A percentile compares a stretch with the other conserved stretches of the same genome.
These are phyloP conservation scores for Codiaeum variegatum DNA, from an alignment of 441 rosid species.

Conservation along the genomic window DNA sequence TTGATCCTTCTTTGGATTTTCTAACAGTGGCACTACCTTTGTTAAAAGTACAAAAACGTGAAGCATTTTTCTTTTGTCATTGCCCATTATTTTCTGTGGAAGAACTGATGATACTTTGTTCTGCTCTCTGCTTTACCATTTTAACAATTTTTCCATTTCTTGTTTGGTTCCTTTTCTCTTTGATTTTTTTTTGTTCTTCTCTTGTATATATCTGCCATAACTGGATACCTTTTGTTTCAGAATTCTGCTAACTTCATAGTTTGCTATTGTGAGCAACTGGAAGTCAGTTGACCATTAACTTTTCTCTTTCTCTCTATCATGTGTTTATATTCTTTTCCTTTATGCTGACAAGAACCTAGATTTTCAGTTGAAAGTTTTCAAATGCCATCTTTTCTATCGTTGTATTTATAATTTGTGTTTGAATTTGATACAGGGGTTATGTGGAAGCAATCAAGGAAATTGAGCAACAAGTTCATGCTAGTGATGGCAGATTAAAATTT, in stretches of 20 bases:
- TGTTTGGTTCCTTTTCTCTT: background rate
- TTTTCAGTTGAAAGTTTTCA: background rate
- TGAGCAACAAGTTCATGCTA: slow-evolving; percentile 66
- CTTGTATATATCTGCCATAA: too few relatives aligned
- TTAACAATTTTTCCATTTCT: too few relatives aligned
- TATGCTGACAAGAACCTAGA: background rate
- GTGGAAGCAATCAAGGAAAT: slow-evolving; percentile 82
- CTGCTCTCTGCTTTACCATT: too few relatives aligned
- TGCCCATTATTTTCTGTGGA: too few relatives aligned
- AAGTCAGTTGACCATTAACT: background rate
- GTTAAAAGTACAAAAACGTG: too few relatives aligned
- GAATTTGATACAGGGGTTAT: slow-evolving; percentile 63
- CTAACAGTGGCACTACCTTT: too few relatives aligned
- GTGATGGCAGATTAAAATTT: slow-evolving; percentile 43
- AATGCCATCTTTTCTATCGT: background rate
- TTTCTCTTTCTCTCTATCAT: background rate
- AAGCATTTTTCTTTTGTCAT: too few relatives aligned
- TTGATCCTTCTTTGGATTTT: too few relatives aligned
- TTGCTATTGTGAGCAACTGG: background rate
- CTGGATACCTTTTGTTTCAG: background rate
- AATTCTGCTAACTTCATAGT: background rate
- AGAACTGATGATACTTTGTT: too few relatives aligned
- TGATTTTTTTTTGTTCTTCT: too few relatives aligned
- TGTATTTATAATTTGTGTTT: background rate
- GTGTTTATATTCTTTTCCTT: background rate